These are phyloP conservation scores for Flammula alnicola DNA, from an alignment of 1,284 basidiomycete species.

Conservation along the genomic window DNA sequence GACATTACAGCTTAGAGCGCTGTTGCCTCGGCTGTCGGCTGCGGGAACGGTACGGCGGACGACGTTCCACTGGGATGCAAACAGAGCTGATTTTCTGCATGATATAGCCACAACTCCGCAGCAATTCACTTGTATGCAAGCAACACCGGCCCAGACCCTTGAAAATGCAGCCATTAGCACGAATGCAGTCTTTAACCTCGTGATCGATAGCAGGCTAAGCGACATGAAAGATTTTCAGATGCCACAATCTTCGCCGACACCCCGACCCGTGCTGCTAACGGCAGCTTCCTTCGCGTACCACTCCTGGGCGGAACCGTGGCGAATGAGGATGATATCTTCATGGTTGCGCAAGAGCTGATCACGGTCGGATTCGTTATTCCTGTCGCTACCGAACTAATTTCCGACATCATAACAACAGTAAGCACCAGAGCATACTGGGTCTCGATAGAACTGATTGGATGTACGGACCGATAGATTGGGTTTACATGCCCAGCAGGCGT, in stretches of 20 bases:
- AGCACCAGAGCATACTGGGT: not conserved
- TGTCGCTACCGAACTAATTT: constrained; percentile 22
- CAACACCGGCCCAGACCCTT: not conserved
- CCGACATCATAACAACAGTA: constrained; percentile 26
- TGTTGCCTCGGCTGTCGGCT: constrained; percentile 35
- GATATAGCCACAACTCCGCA: not conserved
- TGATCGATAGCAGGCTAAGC: not conserved
- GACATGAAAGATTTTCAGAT: constrained; percentile 15
- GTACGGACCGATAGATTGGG: not conserved
- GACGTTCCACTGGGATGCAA: not conserved
- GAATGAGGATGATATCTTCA: constrained; percentile 30
- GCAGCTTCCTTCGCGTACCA: constrained; percentile 31
- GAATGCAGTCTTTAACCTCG: not conserved
- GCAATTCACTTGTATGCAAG: not conserved
- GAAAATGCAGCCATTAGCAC: not conserved
- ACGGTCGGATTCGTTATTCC: constrained; percentile 23
- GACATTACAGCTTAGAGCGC: constrained; percentile 29
- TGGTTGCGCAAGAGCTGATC: constrained; percentile 23
- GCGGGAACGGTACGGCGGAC: constrained; percentile 30
- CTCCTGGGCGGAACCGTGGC: constrained; percentile 27
- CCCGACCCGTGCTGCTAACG: constrained; percentile 20
- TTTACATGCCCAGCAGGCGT: constrained; percentile 4
- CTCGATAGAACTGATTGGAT: too few species aligned
- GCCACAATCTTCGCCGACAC: constrained; percentile 28
- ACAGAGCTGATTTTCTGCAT: not conserved